Percentiles rank a stretch among this genome's conserved stretches.
These are phyloP conservation scores for Fomitiporia mediterranea DNA, from an alignment of 1,284 basidiomycete genomes.

Conservation along the genomic window DNA sequence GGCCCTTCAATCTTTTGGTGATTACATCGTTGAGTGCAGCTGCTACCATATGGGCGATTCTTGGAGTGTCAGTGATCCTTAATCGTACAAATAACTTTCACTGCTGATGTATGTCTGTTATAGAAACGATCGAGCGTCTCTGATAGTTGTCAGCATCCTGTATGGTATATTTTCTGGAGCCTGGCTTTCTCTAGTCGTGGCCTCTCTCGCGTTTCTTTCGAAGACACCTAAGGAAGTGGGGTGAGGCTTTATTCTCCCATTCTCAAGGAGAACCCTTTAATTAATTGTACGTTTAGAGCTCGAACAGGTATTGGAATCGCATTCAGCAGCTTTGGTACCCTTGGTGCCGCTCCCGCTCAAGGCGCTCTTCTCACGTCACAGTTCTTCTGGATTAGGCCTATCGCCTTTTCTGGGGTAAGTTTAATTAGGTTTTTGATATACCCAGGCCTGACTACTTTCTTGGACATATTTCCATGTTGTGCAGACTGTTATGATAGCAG, in stretches of 20 bases:
- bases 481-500: neutral
- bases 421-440: too few species aligned
- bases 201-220: slow-evolving; percentile 6
- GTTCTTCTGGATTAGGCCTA: slow-evolving; percentile 5
- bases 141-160: slow-evolving; percentile 16
- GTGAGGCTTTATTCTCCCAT: neutral
- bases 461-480: too few species aligned
- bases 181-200: slow-evolving; percentile 14
- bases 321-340: neutral
- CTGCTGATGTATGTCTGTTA: too few species aligned
- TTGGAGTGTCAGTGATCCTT: slow-evolving; percentile 18
- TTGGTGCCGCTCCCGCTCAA: neutral
- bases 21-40: slow-evolving; percentile 9
- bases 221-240: slow-evolving; percentile 9
- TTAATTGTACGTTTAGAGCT: neutral
- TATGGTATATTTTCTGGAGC: slow-evolving; percentile 23
- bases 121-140: slow-evolving; percentile 9
- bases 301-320: slow-evolving; percentile 4
- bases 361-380: slow-evolving; percentile 7
- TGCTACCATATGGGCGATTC: slow-evolving; percentile 23
- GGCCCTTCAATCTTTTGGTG: slow-evolving; percentile 4
- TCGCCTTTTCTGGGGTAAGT: slow-evolving; percentile 10
- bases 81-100: neutral
- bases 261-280: neutral
- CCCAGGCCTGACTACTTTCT: too few species aligned